Evolutionary conservation across 257 asterid species (phyloP), one percentile per base, ranked within the genome.

Genomic region (Solanum piurae): DNA sequence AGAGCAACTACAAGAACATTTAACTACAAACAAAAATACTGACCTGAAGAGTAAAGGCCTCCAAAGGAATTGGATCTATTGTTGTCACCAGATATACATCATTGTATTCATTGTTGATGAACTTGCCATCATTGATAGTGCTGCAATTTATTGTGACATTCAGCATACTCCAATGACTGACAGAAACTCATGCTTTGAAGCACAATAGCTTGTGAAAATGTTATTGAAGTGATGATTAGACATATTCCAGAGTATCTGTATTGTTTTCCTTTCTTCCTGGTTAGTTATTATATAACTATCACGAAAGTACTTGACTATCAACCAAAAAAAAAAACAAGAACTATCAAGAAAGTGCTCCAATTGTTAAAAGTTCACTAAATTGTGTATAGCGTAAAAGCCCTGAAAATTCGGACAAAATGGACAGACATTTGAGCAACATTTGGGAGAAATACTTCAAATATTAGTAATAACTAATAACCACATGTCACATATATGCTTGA

Each of bases 41-140:
- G 13, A 95, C 99, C 99, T 97, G 99, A 91, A 97, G 98, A 55
- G 96, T 95, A 84, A 95, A 97, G 86, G 99, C 99, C 91, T 95
- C 97, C 95, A 97, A 84, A 12, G 99, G 99, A 90, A 97, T 95
- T 62, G 98, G 99, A 91, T 92, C 94, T 89, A 90, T 76, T 72
- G 95, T 94, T 3, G 99, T 95, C 90, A 97, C 99, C 85, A 97
- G 95, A 92, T 97, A 96, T 88, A 97, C 98, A 87, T 97, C 99
- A 89, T 90, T 88, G 92, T 88, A 96, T 89, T 97, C 99, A 80
- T 97, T 95, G 98, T 97, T 97, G 75, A 97, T 93, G 90, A 89
- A 95, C 77, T 91, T 93, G 9, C 98, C 98, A 68, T 90, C 93
- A 87, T 97, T 95, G 88, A 88, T 91, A 84, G 92, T 95, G 89